phyloP scores from a whole-genome alignment of 441 rosid species.

The Brassica balearica region DNA sequence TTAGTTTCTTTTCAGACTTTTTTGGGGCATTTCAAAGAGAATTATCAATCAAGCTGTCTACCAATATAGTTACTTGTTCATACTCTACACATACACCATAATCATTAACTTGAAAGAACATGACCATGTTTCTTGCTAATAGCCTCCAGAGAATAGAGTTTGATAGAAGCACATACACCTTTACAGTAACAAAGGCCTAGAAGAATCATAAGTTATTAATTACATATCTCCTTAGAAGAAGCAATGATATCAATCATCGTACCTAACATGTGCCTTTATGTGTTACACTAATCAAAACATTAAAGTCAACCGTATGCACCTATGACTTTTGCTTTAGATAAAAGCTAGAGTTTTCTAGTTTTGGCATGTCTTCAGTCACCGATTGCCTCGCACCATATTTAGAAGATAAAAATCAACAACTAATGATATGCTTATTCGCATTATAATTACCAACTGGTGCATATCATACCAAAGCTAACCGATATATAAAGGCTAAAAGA shows the following conservation, averaged over 20 bases:
- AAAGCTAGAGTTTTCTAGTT: slow-evolving; percentile 34
- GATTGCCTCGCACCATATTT: slow-evolving; percentile 18
- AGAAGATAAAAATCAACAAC: not conserved
- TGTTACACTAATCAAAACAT: slow-evolving; percentile 34
- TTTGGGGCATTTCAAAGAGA: slow-evolving; percentile 34
- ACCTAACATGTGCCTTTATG: slow-evolving; percentile 35
- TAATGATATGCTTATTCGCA: slow-evolving; percentile 1
- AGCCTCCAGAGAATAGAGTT: slow-evolving; percentile 9
- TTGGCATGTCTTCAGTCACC: slow-evolving; percentile 31
- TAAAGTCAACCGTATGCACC: slow-evolving; percentile 30
- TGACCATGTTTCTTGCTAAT: slow-evolving; percentile 21
- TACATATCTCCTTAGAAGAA: slow-evolving; percentile 5
- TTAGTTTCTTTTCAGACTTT: slow-evolving; percentile 39
- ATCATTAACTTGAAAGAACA: slow-evolving; percentile 6
- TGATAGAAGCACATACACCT: slow-evolving; percentile 11
- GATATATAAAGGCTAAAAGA: not conserved
- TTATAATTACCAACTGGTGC: slow-evolving; percentile 17
- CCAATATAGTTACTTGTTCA: slow-evolving; percentile 25
- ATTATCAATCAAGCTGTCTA: slow-evolving; percentile 40
- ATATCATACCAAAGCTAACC: slow-evolving; percentile 13
- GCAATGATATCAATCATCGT: slow-evolving; percentile 43
- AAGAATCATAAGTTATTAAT: slow-evolving; percentile 23
- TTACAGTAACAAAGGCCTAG: slow-evolving; percentile 22
- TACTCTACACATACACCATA: slow-evolving; percentile 7
- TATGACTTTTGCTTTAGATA: slow-evolving; percentile 35